Evolutionary conservation across 83 land plant genomes (phyloP).

Genomic region (Thuja plicata): DNA sequence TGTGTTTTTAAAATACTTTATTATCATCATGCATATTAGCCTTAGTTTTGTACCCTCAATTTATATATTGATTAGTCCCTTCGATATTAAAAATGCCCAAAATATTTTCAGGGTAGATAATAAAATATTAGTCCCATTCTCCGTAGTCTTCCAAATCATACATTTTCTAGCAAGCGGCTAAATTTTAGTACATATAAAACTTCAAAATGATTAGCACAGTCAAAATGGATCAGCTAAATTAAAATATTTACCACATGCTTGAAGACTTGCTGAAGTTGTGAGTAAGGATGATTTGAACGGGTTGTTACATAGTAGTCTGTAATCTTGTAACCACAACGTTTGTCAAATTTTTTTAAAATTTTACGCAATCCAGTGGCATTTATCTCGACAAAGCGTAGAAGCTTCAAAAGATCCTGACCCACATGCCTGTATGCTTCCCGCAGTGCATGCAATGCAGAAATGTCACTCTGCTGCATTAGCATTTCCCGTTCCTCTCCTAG

Average conservation of each 20-base stretch:
- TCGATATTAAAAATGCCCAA: not conserved
- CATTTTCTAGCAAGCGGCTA: not conserved
- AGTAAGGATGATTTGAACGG: conserved; percentile 90
- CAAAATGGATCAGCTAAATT: not conserved
- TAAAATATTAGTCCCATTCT: not conserved
- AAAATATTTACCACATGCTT: conserved; percentile 66
- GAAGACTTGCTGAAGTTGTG: conserved; percentile 89
- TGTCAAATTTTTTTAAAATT: conserved; percentile 93
- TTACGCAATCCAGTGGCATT: conserved; percentile 88
- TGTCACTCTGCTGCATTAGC: conserved; percentile 35
- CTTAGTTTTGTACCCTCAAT: not conserved
- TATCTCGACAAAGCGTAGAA: conserved; percentile 76
- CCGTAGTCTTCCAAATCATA: not conserved
- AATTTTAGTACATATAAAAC: not conserved
- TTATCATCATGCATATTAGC: not conserved
- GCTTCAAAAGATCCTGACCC: conserved; percentile 75
- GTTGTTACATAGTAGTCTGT: conserved; percentile 84
- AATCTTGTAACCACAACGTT: conserved; percentile 74
- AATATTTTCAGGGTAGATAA: not conserved
- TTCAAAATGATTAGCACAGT: not conserved
- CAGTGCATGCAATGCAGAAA: conserved; percentile 39
- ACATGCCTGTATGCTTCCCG: conserved; percentile 57
- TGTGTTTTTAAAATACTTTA: not conserved
- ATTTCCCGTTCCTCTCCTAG: conserved; percentile 44
- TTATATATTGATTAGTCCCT: not conserved